These are phyloP conservation scores for Excoecaria agallocha DNA, from an alignment of 345 rosid species.

Conservation along the genomic window DNA sequence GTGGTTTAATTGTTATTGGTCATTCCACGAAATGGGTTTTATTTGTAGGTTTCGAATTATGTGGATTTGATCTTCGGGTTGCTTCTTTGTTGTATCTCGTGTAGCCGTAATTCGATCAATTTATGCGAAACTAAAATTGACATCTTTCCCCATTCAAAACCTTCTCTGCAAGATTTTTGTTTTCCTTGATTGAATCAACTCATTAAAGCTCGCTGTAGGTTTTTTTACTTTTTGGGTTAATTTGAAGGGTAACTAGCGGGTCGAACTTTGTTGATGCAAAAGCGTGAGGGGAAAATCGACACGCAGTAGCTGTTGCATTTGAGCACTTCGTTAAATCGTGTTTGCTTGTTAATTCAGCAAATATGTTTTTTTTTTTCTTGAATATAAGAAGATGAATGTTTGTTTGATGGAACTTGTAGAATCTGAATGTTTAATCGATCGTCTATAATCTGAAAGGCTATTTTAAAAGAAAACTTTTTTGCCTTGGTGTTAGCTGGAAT, in stretches of 20 bases:
- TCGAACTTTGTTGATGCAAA: too few relatives aligned
- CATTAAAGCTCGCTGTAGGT: background rate
- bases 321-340: background rate
- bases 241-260: background rate
- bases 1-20: background rate
- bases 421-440: background rate
- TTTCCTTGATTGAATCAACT: background rate
- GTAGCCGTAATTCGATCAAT: slow-evolving; percentile 5
- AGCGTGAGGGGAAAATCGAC: too few relatives aligned
- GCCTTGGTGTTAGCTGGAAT: slow-evolving; percentile 11
- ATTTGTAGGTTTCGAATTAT: background rate
- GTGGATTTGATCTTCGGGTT: slow-evolving; percentile 9
- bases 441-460: background rate
- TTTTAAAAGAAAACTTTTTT: background rate
- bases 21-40: background rate
- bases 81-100: background rate
- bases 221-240: background rate
- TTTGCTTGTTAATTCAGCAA: background rate
- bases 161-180: background rate
- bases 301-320: background rate
- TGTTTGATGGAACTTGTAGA: background rate
- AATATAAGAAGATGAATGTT: background rate
- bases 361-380: background rate
- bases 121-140: background rate
- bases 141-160: background rate